Base-by-base conservation (phyloP, 2,329 filamentous ascomycete genomes). In the Cercospora sp. region DNA sequence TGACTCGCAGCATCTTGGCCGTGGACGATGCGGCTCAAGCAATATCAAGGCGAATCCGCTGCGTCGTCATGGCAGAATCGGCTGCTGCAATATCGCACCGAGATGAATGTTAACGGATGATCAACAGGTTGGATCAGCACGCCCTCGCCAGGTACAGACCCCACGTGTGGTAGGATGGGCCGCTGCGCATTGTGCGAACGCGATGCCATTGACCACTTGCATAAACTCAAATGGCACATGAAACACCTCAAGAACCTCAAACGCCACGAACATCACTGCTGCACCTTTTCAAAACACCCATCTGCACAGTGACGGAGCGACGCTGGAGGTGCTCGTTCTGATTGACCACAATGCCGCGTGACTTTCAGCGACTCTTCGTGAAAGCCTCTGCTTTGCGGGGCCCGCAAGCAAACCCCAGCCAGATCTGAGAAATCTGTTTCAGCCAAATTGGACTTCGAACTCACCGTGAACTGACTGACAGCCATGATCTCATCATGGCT, bases 351-450 rank as follows among this genome's bases (percentile, higher is more conserved):
- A 23, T 51, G 45, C 20, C 12, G 45, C 18, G 45, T 51, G 20
- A 23, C 45, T 51, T 51, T 51, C 18, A 23, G 20, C 20, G 45
- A 51, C 45, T 23, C 45, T 51, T 51, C 20, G 20, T 23, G 45
- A 30, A 53, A 33, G 26, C 28, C 20, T 28, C 62, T 42, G 16
- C 30, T 28, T 58, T 58, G 53, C 30, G 26, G 53, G 13, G 53
- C 26, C 3, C 28, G 53, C 62, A 23, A 64, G 62, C 62, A 64
- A 40, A 13, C 30, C 62, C 48, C 23, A 40, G 48, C 31, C 18
- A 57, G n/a, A 55, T 58, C 31, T 20, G 55, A 51, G 45, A 64
- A 51, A 64, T 64, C 51, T 55, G 62, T 64, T 64, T 57, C 62
- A 64, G 31, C 23, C 48, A 58, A 55, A 64, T 64, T 64, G 30